A percentile compares a stretch with the other conserved stretches of the same genome.
Conservation (phyloP, 176 grass and related monocot species). For the Oryza coarctata region DNA sequence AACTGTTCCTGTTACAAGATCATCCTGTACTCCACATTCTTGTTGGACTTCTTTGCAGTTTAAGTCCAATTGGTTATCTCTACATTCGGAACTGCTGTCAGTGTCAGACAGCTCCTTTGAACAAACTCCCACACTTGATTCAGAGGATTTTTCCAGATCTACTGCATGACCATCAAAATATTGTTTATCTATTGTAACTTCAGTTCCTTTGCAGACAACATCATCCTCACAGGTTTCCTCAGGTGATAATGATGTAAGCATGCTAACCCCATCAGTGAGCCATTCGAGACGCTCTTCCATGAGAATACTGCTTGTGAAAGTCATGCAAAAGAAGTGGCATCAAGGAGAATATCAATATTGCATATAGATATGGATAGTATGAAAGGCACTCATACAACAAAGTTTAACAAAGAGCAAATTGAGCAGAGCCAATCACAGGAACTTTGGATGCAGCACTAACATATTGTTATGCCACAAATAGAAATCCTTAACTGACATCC, state of each 20-base stretch:
- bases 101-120: conserved; percentile 37
- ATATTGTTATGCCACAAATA: conserved; percentile 14
- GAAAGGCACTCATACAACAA: conserved; percentile 27
- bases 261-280: conserved; percentile 77
- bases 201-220: conserved; percentile 39
- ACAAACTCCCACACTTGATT: conserved; percentile 46
- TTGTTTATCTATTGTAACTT: conserved; percentile 39
- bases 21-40: conserved; percentile 27
- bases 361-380: conserved; percentile 5
- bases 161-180: conserved; percentile 34
- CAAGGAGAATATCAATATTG: conserved; percentile 27
- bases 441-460: not conserved
- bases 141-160: conserved; percentile 41
- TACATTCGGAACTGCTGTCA: conserved; percentile 29
- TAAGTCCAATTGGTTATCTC: conserved; percentile 39
- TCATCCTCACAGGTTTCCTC: conserved; percentile 61
- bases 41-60: conserved; percentile 28
- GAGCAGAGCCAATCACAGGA: not conserved
- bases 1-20: conserved; percentile 13
- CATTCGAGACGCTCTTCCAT: conserved; percentile 93
- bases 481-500: not conserved
- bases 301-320: conserved; percentile 58
- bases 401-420: conserved; percentile 5
- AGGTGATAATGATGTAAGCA: conserved; percentile 71
- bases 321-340: conserved; percentile 20